A percentile compares a stretch with the other conserved stretches of the same genome.
Evolutionary conservation across 495 filamentous ascomycete genomes (phyloP).

Genomic region (Xylaria cubensis): DNA sequence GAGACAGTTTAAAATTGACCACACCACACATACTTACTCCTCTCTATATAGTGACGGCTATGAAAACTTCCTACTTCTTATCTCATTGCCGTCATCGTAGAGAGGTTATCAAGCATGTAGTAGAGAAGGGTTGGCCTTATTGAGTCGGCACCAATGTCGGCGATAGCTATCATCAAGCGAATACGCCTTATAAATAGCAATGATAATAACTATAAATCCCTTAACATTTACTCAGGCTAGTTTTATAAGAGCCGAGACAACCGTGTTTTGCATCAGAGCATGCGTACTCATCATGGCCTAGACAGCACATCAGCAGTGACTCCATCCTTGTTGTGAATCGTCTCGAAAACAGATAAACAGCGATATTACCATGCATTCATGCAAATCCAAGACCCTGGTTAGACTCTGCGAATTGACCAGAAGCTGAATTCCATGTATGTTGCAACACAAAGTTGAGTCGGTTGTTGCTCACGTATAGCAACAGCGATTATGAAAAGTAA

Average conservation of each 20-base stretch:
- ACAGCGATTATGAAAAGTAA: background rate
- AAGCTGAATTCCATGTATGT: too few species aligned
- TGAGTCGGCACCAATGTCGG: background rate
- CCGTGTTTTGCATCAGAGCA: background rate
- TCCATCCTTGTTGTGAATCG: background rate
- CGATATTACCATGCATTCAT: background rate
- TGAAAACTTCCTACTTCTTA: background rate
- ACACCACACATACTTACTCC: background rate
- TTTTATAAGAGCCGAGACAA: background rate
- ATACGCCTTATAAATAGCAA: background rate
- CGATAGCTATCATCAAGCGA: background rate
- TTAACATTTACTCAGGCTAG: background rate
- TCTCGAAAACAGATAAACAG: background rate
- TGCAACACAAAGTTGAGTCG: too few species aligned
- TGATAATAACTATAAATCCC: background rate
- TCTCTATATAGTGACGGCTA: background rate
- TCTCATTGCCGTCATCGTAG: background rate
- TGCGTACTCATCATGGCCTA: background rate
- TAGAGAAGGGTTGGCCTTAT: background rate
- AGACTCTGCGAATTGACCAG: too few species aligned
- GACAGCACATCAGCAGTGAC: background rate
- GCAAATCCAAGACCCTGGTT: background rate
- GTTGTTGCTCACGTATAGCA: background rate
- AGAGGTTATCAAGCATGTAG: background rate
- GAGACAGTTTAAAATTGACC: background rate